phyloP scores from a whole-genome alignment of 2,329 filamentous ascomycete species.

The Sclerotinia glacialis region DNA sequence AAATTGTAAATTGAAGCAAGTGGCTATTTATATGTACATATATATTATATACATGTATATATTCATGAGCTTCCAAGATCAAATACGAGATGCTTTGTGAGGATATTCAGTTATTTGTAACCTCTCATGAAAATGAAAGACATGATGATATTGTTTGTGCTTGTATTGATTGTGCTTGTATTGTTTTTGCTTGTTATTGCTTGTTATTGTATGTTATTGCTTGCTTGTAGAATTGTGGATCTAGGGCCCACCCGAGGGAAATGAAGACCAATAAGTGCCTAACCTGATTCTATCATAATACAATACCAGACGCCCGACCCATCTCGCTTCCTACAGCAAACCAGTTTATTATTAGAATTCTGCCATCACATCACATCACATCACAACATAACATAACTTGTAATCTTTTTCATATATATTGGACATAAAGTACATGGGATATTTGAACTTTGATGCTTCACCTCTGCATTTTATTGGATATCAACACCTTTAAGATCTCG shows the following conservation, averaged over 20 bases:
- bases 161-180: too few relatives aligned
- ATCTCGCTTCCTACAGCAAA: conserved; percentile 1
- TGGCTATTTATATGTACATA: neutral
- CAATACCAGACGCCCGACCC: neutral
- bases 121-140: neutral
- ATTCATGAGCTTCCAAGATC: neutral
- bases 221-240: too few relatives aligned
- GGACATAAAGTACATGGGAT: neutral
- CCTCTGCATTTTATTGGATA: neutral
- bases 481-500: neutral
- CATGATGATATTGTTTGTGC: too few relatives aligned
- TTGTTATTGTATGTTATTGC: too few relatives aligned
- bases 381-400: neutral
- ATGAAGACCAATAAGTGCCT: neutral
- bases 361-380: too few relatives aligned
- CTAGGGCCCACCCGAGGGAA: neutral
- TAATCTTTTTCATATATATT: too few relatives aligned
- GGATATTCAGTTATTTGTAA: neutral
- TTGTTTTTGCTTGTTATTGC: too few relatives aligned
- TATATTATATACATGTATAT: too few relatives aligned
- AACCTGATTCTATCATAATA: too few relatives aligned
- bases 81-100: neutral
- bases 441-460: neutral
- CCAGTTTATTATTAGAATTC: neutral
- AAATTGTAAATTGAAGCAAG: neutral